Evolutionary conservation across 768 basidiomycete species (phyloP).

Genomic region (Crepidotus variabilis): DNA sequence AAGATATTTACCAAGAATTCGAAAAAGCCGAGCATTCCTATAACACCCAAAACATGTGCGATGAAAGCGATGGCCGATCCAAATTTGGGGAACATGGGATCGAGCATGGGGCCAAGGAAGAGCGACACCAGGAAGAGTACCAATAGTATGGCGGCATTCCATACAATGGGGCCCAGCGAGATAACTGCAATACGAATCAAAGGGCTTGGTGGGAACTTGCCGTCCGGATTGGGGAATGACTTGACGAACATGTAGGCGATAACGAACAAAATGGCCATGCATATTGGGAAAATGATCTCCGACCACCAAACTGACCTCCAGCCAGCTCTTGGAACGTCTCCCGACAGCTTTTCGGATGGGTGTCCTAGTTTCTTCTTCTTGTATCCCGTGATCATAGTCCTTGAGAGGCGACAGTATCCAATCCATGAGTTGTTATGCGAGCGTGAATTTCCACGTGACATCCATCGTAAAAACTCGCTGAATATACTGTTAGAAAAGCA

Average conservation of each 20-base stretch:
- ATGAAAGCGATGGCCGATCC: conserved; percentile 90
- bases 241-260: conserved; percentile 93
- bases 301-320: conserved; percentile 90
- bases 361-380: conserved; percentile 97
- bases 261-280: conserved; percentile 83
- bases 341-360: conserved; percentile 95
- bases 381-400: conserved; percentile 99
- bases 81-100: conserved; percentile 81
- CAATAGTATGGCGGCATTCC: conserved; percentile 87
- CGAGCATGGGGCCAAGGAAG: conserved; percentile 89
- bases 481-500: conserved; percentile 8
- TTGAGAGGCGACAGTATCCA: conserved; percentile 95
- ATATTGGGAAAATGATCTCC: conserved; percentile 81
- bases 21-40: conserved; percentile 92
- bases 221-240: conserved; percentile 65
- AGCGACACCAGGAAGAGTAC: conserved; percentile 87
- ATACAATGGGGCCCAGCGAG: conserved; percentile 91
- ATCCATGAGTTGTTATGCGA: conserved; percentile 99
- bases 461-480: conserved; percentile 98
- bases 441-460: conserved; percentile 96
- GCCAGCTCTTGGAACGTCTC: conserved; percentile 89
- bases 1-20: conserved; percentile 81
- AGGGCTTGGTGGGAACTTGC: conserved; percentile 70
- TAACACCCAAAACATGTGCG: conserved; percentile 75
- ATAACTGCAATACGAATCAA: conserved; percentile 92